Conservation (phyloP, 169 alveolate species). For the Plasmodium knowlesi region DNA sequence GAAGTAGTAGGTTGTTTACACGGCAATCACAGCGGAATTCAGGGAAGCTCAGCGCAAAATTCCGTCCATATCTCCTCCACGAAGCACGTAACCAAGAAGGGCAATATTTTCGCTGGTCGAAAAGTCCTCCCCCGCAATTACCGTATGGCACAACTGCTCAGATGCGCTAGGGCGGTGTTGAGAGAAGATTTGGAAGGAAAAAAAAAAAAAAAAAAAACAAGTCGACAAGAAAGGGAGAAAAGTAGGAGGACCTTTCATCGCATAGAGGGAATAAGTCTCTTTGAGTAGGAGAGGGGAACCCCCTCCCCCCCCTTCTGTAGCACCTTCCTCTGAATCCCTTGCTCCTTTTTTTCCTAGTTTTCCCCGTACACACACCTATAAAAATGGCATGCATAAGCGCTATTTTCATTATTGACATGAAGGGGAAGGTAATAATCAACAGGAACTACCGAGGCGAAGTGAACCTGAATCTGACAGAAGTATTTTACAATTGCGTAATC, state of each 20-base stretch:
- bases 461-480: constrained; percentile 83
- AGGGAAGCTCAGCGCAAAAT: neutral
- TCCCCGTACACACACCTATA: neutral
- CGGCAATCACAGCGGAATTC: neutral
- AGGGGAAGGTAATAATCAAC: constrained; percentile 92
- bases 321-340: neutral
- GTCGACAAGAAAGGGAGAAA: neutral
- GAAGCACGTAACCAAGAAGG: neutral
- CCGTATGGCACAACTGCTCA: constrained; percentile 1
- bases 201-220: neutral
- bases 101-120: neutral
- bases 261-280: neutral
- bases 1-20: neutral
- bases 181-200: neutral
- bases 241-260: neutral
- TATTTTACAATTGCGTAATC: constrained; percentile 92
- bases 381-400: constrained; percentile 93
- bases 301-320: neutral
- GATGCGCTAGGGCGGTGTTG: neutral
- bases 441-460: constrained; percentile 92
- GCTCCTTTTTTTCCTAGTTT: neutral
- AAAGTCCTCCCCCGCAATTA: neutral
- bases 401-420: constrained; percentile 92
- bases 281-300: neutral
- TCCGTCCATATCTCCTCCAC: neutral